phyloP scores from a whole-genome alignment of 2,329 filamentous ascomycete species.

The Cadophora gregata region DNA sequence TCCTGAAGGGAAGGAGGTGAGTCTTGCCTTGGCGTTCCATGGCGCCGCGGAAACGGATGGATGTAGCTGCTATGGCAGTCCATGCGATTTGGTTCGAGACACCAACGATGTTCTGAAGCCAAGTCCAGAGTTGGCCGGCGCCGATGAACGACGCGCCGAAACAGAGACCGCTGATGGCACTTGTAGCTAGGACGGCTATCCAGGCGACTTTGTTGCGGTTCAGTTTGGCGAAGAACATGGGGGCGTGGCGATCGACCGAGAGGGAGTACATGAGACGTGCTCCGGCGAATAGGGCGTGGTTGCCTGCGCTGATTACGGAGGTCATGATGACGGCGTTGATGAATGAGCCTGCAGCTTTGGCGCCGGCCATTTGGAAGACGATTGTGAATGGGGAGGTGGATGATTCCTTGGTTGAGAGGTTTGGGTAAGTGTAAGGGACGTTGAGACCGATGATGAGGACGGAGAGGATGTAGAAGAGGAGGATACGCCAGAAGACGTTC shows the following conservation, averaged over 20 bases:
- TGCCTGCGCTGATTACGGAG: constrained; percentile 62
- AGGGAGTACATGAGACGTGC: constrained; percentile 63
- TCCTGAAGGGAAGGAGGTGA: constrained; percentile 66
- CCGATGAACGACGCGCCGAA: constrained; percentile 71
- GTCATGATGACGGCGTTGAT: constrained; percentile 68
- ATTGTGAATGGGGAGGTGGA: constrained; percentile 63
- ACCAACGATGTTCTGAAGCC: constrained; percentile 71
- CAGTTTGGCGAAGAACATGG: constrained; percentile 56
- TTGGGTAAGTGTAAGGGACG: constrained; percentile 59
- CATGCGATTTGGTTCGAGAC: constrained; percentile 72
- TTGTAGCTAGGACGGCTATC: constrained; percentile 60
- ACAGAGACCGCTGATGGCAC: constrained; percentile 60
- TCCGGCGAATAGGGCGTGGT: constrained; percentile 63
- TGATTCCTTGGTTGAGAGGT: constrained; percentile 50
- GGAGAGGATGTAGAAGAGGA: constrained; percentile 55
- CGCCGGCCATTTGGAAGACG: constrained; percentile 64
- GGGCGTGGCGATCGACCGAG: constrained; percentile 60
- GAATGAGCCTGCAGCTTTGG: constrained; percentile 59
- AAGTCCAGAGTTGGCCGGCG: constrained; percentile 68
- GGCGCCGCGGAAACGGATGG: constrained; percentile 67
- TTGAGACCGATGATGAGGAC: constrained; percentile 63
- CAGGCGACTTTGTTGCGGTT: constrained; percentile 59
- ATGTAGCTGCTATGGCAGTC: constrained; percentile 68
- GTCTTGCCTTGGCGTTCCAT: constrained; percentile 63
- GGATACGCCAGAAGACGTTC: constrained; percentile 67